Conservation (phyloP, 306 rosid species). For the Dalbergia cultrata region DNA sequence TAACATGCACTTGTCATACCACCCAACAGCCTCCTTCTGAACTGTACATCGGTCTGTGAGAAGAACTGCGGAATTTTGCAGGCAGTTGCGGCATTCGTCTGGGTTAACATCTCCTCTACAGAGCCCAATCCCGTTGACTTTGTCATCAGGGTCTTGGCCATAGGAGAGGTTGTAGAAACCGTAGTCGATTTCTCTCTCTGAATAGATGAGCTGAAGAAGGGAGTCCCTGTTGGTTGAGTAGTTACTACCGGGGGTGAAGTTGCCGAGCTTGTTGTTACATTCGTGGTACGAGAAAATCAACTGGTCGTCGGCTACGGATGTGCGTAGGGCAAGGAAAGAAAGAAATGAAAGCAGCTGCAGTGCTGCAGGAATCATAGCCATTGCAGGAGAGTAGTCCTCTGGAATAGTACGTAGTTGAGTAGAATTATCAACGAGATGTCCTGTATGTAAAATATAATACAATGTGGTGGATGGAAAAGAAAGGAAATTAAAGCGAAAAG, state of each 20-base stretch:
- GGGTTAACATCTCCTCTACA: conserved; percentile 57
- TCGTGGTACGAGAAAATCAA: too few relatives aligned
- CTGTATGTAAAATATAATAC: too few relatives aligned
- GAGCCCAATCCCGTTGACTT: conserved; percentile 41
- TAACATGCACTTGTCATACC: conserved; percentile 35
- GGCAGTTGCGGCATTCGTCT: conserved; percentile 42
- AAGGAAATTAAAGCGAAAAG: too few relatives aligned
- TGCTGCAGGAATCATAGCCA: too few relatives aligned
- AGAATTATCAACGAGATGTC: too few relatives aligned
- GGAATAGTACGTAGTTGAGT: too few relatives aligned
- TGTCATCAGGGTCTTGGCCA: conserved; percentile 47
- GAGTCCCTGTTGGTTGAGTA: conserved; percentile 47
- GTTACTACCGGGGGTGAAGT: conserved; percentile 49
- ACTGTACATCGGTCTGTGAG: conserved; percentile 44
- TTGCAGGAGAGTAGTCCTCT: too few relatives aligned
- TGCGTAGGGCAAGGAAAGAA: too few relatives aligned
- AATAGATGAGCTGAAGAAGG: conserved; percentile 47
- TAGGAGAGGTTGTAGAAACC: conserved; percentile 54
- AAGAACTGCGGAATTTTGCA: conserved; percentile 2
- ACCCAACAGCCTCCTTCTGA: conserved; percentile 56
- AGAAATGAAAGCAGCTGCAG: too few relatives aligned
- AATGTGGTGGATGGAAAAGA: too few relatives aligned
- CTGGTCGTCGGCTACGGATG: too few relatives aligned
- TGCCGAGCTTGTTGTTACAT: conserved; percentile 11
- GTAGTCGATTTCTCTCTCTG: conserved; percentile 12